A percentile compares a stretch with the other conserved stretches of the same genome.
Conservation (phyloP, 176 grass and related monocot genomes). For the Chloris gayana region DNA sequence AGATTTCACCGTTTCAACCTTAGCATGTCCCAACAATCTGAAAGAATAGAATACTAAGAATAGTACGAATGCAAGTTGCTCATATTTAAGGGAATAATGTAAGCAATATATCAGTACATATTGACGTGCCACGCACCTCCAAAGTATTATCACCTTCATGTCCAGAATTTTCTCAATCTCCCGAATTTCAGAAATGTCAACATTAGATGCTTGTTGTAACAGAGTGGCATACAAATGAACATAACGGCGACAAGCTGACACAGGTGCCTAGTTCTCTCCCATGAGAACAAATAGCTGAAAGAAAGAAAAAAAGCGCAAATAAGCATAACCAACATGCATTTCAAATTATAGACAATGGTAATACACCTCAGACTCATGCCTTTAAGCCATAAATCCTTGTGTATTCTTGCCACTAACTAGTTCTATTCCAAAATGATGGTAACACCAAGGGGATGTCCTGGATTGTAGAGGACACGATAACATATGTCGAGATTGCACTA, state of each 20-base stretch:
- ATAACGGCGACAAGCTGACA: constrained; percentile 93
- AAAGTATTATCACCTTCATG: constrained; percentile 92
- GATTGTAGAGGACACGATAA: not conserved
- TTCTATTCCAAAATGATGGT: not conserved
- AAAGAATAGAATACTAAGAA: constrained; percentile 29
- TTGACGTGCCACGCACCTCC: constrained; percentile 58
- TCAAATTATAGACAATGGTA: not conserved
- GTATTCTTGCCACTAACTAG: not conserved
- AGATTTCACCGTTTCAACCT: constrained; percentile 94
- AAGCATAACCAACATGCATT: constrained; percentile 32
- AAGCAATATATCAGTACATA: constrained; percentile 6
- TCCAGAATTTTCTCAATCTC: constrained; percentile 93
- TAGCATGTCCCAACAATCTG: constrained; percentile 96
- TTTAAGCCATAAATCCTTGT: not conserved
- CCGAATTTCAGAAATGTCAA: constrained; percentile 79
- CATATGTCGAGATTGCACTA: not conserved
- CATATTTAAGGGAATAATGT: constrained; percentile 8
- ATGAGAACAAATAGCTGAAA: constrained; percentile 77
- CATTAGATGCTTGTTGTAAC: constrained; percentile 75
- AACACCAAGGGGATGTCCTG: not conserved
- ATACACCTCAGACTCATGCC: not conserved
- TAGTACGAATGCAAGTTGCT: not conserved
- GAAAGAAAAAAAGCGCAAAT: constrained; percentile 14
- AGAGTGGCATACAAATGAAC: constrained; percentile 78
- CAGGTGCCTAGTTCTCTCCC: constrained; percentile 90